Evolutionary conservation across 371 early-diverging fungal species (phyloP), one percentile per base, ranked within the genome.

Genomic region (Batkoa obscura): DNA sequence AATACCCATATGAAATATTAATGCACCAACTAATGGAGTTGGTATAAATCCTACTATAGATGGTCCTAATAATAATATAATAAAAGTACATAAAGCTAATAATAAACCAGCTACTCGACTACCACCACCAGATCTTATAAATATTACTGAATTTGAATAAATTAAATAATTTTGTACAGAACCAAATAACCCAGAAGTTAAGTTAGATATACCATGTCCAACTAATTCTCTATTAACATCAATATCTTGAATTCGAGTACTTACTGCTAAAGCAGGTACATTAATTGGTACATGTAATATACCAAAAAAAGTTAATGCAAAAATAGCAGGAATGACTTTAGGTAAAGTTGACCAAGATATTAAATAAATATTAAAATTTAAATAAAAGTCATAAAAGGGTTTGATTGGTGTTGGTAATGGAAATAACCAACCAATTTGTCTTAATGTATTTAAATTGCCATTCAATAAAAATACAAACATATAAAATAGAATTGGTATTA

Each of bases 251-350:
- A 77, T 76, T 32, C 81, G 76, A 2, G 92, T 90, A 0, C 89
- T 88, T 0, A 91, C 91, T 0, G 90, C 90, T 55, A 92, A 72
- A 1, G 93, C 93, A 12, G 93, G 94, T 0, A 91, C 88, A 57
- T 85, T 87, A 60, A 85, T 85, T 6, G 97, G 95, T 0, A 96
- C 97, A 64, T 96, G 95, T 23, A 96, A 72, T 35, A 94, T 68
- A 69, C 90, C 91, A 66, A 96, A 96, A 63, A 96, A 94, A 4
- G 89, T 81, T 57, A 94, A 68, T 0, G 94, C 90, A 13, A 91
- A 58, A 81, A 92, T 90, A 1, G 93, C 90, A 3, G 94, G 92
- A 8, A 92, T 60, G 0, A 90, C 80, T 35, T 75, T 69, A 15
- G 74, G 66, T 1, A 93, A 64, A 4, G 88, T 84, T 2, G 62